Base-by-base conservation (phyloP, 192 early-diverging fungal genomes). In the Radiomyces spectabilis region DNA sequence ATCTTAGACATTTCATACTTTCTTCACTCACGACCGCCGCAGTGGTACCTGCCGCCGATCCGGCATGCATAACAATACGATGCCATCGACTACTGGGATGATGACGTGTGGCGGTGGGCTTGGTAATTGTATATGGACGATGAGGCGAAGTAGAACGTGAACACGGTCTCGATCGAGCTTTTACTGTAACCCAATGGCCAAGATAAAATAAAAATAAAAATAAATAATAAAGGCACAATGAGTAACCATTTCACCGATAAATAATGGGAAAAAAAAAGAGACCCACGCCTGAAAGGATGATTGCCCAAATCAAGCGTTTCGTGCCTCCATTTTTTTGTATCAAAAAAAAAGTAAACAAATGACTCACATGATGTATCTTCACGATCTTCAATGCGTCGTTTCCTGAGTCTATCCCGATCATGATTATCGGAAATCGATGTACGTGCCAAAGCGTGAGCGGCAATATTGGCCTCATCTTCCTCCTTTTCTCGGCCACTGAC, bases 1-100 rank as follows among this genome's bases (percentile, higher is more conserved):
- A 97, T 40, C 84, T 78, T 37, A 97, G 66, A 53, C 83, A 87
- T 55, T 83, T 77, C 77, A 95, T 81, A 57, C 87, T 85, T 63
- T 97, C 92, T 53, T 94, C 91, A 53, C 86, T 88, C 27, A 92
- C 81, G 8, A 89, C 84, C 54, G 90, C 77, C 4, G 84, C 87
- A 5, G 87, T 83, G 1, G 84, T 63, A 42, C 82, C 81, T 2
- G 81, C 80, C 24, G 75, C 78, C 0, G 77, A 55, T 7, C 79
- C 79, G 4, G 81, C 78, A 15, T 75, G 76, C 34, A 80, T 77
- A 4, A 87, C 77, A 19, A 84, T 63, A 44, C 78, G 79, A 22
- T 71, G 65, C 86, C 85, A 87, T 45, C 80, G 41, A 58, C 56
- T 70, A 35, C 44, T 65, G 42, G 33, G 54, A 59, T 45, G 57